These are phyloP conservation scores for Mycena belliarum DNA, from an alignment of 768 basidiomycete genomes.

Conservation along the genomic window DNA sequence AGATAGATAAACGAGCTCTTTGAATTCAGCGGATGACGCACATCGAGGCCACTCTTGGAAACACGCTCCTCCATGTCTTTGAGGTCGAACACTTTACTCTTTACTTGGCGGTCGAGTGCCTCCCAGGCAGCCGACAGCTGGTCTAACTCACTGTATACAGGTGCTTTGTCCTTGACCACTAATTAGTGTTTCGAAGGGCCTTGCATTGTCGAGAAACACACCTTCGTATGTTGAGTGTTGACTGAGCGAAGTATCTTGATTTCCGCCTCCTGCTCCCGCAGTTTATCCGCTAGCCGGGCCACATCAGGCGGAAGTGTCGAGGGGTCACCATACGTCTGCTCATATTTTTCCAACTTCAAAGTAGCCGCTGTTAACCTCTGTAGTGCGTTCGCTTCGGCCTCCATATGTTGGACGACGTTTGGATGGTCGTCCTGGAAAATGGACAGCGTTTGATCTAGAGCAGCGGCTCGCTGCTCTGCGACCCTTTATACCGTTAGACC, in stretches of 20 bases:
- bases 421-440: constrained; percentile 50
- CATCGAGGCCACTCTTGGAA: constrained; percentile 66
- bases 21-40: constrained; percentile 34
- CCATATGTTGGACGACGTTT: constrained; percentile 51
- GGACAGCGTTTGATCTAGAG: constrained; percentile 55
- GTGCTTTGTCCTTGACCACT: constrained; percentile 59
- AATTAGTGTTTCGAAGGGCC: constrained; percentile 7
- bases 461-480: constrained; percentile 49
- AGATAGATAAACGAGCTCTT: background rate
- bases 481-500: constrained; percentile 40
- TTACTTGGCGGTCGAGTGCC: constrained; percentile 73
- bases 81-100: constrained; percentile 86
- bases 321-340: constrained; percentile 61
- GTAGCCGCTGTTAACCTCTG: constrained; percentile 47
- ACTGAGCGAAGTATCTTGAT: constrained; percentile 61
- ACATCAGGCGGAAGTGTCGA: constrained; percentile 52
- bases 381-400: constrained; percentile 51
- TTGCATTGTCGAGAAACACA: constrained; percentile 31
- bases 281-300: constrained; percentile 48
- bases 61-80: constrained; percentile 71
- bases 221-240: constrained; percentile 65
- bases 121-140: constrained; percentile 88
- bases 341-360: constrained; percentile 60
- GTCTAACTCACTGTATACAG: constrained; percentile 84
- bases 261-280: constrained; percentile 71